Evolutionary conservation across 2,329 filamentous ascomycete species (phyloP), one percentile per base, ranked within the genome.

Genomic region (Fusarium xylarioides): DNA sequence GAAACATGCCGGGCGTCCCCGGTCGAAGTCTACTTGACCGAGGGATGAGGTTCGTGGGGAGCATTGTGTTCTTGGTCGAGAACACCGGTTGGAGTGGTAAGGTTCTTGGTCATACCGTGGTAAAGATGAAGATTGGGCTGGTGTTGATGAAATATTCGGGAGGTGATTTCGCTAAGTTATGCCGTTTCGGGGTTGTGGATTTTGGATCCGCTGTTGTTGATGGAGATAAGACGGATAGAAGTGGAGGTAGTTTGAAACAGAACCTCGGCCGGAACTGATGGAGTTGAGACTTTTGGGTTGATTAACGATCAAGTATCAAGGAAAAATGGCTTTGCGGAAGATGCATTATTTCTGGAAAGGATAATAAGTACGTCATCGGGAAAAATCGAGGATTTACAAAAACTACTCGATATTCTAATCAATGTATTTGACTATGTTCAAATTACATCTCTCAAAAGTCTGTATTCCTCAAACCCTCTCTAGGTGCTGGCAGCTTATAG

Each of bases 1-100:
- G 77, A 93, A 91, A 43, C 82, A 82, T 9, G 85, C 82, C 4
- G 91, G 91, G 8, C 91, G 40, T 4, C 11, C 11, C 6, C 37
- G 37, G 7, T n/a, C 21, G 37, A 40, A 7, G 11, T 40, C 37
- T 40, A 7, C 7, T 7, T 40, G 76, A 52, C 77, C 66, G 4
- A 66, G 66, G n/a, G 44, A 37, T 1, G 64, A 1, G 54, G 54
- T 12, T 63, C 46, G 7, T 16, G 37, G 0, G 66, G 46, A 21
- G 14, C 21, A n/a, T 52, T 47, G 11, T 8, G 57, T 11, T 53
- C 26, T 30, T 56, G 32, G 14, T 60, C 64, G 15, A 72, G 49
- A 18, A 72, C 32, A 11, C 49, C 69, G 1, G 11, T 49, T 10
- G 28, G 28, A 12, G 18, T 44, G 26, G 12, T 37, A 18, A 23